Conservation (phyloP, 306 rosid species). For the Cucurbita moschata region DNA sequence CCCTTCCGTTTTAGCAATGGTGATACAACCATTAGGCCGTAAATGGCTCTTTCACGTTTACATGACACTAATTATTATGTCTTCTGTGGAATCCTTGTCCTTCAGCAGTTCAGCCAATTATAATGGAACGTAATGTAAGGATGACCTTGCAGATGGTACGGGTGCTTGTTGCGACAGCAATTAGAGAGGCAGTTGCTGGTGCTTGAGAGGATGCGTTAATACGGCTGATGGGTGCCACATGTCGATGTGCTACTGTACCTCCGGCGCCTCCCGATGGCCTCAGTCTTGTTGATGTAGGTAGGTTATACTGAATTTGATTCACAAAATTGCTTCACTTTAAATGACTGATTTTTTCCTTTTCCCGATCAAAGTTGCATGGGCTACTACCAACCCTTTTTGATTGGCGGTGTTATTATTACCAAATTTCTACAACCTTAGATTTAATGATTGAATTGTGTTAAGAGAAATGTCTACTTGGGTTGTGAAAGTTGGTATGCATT, state of each 20-base stretch:
- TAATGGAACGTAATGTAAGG: not conserved
- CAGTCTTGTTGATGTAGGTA: conserved; percentile 75
- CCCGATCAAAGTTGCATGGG: not conserved
- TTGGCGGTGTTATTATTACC: not conserved
- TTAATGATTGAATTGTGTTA: not conserved
- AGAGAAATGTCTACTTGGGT: not conserved
- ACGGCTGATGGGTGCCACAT: conserved; percentile 68
- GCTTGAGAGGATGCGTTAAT: conserved; percentile 71
- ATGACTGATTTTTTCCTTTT: conserved; percentile 12
- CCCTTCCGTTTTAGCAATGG: not conserved
- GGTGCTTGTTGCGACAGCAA: conserved; percentile 81
- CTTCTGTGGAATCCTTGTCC: not conserved
- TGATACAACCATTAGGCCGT: not conserved
- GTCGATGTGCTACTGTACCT: conserved; percentile 93
- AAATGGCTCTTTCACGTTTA: not conserved
- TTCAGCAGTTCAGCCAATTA: not conserved
- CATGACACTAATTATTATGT: not conserved
- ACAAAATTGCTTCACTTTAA: conserved; percentile 32
- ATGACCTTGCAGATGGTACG: conserved; percentile 59
- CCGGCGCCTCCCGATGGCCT: conserved; percentile 93
- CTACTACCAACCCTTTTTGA: not conserved
- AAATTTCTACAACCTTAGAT: not conserved
- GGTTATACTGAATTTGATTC: conserved; percentile 65
- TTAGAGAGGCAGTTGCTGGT: conserved; percentile 79
- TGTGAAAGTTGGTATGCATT: not conserved